Evolutionary conservation across 73 alveolate genomes (phyloP).

Genomic region (Paramecium sexaurelia): DNA sequence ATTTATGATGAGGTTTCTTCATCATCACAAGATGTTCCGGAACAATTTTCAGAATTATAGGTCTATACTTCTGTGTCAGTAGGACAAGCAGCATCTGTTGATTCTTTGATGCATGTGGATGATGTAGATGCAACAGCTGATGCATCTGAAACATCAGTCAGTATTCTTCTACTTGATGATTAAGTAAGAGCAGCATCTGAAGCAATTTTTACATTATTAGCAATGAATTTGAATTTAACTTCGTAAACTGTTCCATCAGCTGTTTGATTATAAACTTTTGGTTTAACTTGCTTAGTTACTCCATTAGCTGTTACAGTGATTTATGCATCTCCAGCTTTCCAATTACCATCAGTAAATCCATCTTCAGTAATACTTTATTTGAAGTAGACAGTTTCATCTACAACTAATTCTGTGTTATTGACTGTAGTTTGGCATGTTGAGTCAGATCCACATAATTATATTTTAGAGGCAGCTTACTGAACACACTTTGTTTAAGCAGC

Average conservation of each 20-base stretch:
- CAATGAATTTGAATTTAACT: background rate
- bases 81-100: background rate
- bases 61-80: background rate
- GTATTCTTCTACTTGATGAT: background rate
- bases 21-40: background rate
- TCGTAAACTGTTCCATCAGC: background rate
- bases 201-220: background rate
- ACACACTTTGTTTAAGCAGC: background rate
- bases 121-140: background rate
- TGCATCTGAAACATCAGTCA: background rate
- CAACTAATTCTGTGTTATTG: background rate
- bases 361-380: background rate
- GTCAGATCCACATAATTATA: background rate
- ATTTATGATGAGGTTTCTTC: background rate
- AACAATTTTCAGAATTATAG: background rate
- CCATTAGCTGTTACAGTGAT: background rate
- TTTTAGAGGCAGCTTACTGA: background rate
- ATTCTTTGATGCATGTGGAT: background rate
- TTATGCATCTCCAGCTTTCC: background rate
- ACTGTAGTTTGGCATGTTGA: background rate
- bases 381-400: background rate
- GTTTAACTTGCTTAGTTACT: background rate
- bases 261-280: background rate
- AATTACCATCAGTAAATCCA: background rate
- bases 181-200: background rate